phyloP scores from a whole-genome alignment of 192 early-diverging fungal species.

The Backusella mclennaniae region DNA sequence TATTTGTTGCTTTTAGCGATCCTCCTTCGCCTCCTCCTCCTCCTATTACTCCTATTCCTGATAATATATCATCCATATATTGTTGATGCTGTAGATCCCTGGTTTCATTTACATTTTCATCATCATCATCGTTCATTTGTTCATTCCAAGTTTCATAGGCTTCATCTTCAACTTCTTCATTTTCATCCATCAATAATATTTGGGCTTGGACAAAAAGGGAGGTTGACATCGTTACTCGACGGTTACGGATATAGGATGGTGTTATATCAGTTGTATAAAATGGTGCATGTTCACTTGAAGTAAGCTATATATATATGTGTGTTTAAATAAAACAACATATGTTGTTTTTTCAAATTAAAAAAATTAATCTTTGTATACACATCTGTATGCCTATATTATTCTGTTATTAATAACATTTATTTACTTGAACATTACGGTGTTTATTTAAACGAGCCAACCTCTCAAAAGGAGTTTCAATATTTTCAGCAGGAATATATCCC shows the following conservation, averaged over 20 bases:
- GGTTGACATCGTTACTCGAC: slow-evolving; percentile 18
- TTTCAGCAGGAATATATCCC: slow-evolving; percentile 85
- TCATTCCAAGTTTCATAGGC: slow-evolving; percentile 40
- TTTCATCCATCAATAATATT: slow-evolving; percentile 11
- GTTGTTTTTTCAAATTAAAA: neutral
- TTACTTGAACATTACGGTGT: slow-evolving; percentile 62
- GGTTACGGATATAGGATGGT: slow-evolving; percentile 21
- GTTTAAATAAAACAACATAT: neutral
- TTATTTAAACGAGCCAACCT: slow-evolving; percentile 75
- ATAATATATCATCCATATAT: neutral
- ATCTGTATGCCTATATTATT: neutral
- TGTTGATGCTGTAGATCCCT: slow-evolving; percentile 1
- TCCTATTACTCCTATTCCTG: slow-evolving; percentile 1
- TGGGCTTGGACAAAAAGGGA: slow-evolving; percentile 27
- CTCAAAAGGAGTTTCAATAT: slow-evolving; percentile 80
- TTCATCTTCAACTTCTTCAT: slow-evolving; percentile 41
- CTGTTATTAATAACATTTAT: neutral
- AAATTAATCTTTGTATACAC: neutral
- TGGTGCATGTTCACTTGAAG: slow-evolving; percentile 56
- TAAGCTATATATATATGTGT: slow-evolving; percentile 36
- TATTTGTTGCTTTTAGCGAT: neutral
- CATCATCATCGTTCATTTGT: slow-evolving; percentile 33
- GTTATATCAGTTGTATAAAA: slow-evolving; percentile 14
- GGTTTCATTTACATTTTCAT: slow-evolving; percentile 34
- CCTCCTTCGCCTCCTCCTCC: neutral